Conservation (phyloP, 225 moss, liverwort and hornwort species). For the Physcomitrium patens region DNA sequence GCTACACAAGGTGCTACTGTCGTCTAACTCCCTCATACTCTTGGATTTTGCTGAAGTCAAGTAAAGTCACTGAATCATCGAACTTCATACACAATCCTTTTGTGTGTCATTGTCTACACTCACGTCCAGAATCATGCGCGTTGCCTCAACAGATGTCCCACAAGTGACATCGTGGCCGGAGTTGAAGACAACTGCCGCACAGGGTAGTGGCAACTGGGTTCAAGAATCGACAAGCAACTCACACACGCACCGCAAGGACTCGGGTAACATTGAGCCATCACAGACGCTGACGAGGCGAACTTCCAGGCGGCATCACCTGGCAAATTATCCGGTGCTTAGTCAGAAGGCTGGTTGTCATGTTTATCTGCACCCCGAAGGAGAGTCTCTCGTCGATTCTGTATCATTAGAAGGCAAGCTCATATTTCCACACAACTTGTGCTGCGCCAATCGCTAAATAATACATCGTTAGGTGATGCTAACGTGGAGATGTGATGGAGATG, state of each 20-base stretch:
- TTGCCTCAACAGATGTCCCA: conserved; percentile 2
- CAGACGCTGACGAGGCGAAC: neutral
- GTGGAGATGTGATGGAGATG: neutral
- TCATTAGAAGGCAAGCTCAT: neutral
- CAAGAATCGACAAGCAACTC: conserved; percentile 1
- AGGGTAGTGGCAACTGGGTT: conserved; percentile 19
- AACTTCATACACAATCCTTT: neutral
- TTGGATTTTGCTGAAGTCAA: neutral
- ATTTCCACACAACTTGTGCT: neutral
- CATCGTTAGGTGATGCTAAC: too few species aligned
- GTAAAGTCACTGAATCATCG: neutral
- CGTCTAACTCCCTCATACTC: neutral
- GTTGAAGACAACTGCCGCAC: neutral
- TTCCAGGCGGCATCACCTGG: neutral
- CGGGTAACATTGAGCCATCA: neutral
- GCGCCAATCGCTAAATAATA: neutral
- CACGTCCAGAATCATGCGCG: neutral
- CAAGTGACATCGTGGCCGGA: neutral
- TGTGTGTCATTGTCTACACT: neutral
- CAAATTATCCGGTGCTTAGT: conserved; percentile 29
- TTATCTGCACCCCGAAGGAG: neutral
- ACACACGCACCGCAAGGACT: conserved; percentile 7
- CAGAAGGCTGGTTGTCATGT: conserved; percentile 42
- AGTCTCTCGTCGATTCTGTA: neutral
- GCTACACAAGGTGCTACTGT: neutral